Base-by-base conservation (phyloP, 1,284 basidiomycete species). In the Pisolithus thermaeus region DNA sequence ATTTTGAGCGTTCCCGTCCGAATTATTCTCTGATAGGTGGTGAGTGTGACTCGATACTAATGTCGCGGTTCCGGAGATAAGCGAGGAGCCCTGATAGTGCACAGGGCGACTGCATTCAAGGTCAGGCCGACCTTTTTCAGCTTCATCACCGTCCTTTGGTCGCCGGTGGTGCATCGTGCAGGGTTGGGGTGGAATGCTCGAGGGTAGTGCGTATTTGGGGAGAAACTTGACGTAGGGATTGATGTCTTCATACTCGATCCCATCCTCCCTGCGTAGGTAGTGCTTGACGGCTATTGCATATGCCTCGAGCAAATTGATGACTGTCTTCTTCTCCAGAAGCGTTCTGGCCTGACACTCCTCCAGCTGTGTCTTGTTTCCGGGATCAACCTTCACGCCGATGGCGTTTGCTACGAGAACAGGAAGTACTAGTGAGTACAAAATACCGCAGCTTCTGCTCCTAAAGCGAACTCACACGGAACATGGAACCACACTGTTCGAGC, bases 251-350 rank as follows among this genome's bases (percentile, higher is more conserved):
- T 78, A 83, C 23, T 81, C 70, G 8, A 81, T 67, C 0, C 85
- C 85, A 58, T 84, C 81, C 60, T 87, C 83, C 37, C 78, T 83
- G 27, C 86, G 78, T 45, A 89, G 71, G 62, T 89, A 86, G 62
- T 81, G 86, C 67, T 89, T 89, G 25, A 78, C 75, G 2, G 87
- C 76, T 60, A 74, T 80, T 7, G 79, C 79, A 61, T 82, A 90
- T 2, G 79, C 79, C 64, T 81, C 75, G 38, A 84, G 60, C 20
- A 85, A 64, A 53, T 82, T 79, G 44, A 86, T 60, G 3, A 81
- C 81, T 61, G 77, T 70, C n/a, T 72, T 64, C 59, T 87, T 87
- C 67, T 85, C 84, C 0, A 69, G 68, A 77, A 85, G 82, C 77
- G 49, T 83, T 80, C 73, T 57, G 8, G 77, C 71, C 43, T 75